A percentile compares a stretch with the other conserved stretches of the same genome.
These are phyloP conservation scores for Amanita fuliginea DNA, from an alignment of 768 basidiomycete genomes.

Conservation along the genomic window DNA sequence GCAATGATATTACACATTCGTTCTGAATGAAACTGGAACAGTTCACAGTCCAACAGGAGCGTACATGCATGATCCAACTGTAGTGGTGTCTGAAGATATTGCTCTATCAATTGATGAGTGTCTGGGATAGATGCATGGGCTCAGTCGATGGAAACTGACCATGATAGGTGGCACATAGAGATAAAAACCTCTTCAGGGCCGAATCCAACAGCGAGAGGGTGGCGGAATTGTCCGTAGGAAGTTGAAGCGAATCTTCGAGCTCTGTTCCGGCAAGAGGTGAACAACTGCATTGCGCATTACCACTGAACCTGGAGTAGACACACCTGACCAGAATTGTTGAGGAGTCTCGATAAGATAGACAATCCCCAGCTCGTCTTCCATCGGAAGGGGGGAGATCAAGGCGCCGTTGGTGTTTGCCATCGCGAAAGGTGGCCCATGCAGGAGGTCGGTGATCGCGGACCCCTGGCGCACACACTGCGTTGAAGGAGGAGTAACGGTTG, in stretches of 20 bases:
- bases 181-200: slow-evolving; percentile 63
- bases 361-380: slow-evolving; percentile 67
- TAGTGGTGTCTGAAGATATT: slow-evolving; percentile 73
- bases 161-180: slow-evolving; percentile 78
- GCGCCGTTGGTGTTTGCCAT: slow-evolving; percentile 18
- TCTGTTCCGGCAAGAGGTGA: slow-evolving; percentile 36
- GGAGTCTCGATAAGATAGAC: slow-evolving; percentile 75
- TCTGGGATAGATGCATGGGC: neutral
- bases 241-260: slow-evolving; percentile 69
- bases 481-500: neutral
- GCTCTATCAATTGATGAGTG: slow-evolving; percentile 32
- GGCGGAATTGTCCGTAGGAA: slow-evolving; percentile 50
- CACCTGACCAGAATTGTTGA: slow-evolving; percentile 88
- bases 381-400: slow-evolving; percentile 22
- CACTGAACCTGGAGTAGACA: slow-evolving; percentile 13
- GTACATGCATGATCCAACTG: slow-evolving; percentile 80
- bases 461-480: neutral
- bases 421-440: slow-evolving; percentile 15
- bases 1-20: slow-evolving; percentile 78
- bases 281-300: neutral
- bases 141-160: slow-evolving; percentile 32
- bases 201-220: slow-evolving; percentile 72
- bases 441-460: slow-evolving; percentile 4
- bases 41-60: slow-evolving; percentile 69
- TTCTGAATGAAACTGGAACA: slow-evolving; percentile 87